Evolutionary conservation across 176 grass and related monocot genomes (phyloP), one percentile per base, ranked within the genome.

Genomic region (maize (Zea mays)): DNA sequence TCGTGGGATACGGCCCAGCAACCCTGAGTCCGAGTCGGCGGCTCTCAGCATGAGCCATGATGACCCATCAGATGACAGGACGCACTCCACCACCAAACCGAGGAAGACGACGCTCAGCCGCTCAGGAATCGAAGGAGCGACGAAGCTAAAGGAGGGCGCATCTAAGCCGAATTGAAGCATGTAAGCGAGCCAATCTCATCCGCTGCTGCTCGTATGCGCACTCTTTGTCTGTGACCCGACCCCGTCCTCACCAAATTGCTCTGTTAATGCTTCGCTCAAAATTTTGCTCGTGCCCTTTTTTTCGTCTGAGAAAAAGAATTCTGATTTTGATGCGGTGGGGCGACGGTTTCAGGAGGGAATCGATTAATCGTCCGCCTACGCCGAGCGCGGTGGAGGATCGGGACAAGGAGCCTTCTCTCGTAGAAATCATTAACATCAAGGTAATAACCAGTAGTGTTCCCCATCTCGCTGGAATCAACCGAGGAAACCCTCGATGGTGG

Each of bases 371-470:
- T 4, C 92, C 96, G 35, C 96, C 96, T 16, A 99, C 96, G 34
- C 96, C 92, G 64, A 74, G 85, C 38, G 82, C 36, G n/a, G 90
- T 92, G 19, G 96, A 92, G 49, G 85, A 85, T 10, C 15, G n/a
- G 37, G 74, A 86, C 61, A 92, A 92, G 65, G 96, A 95, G 79
- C 87, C 76, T 36, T 88, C 96, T 33, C 83, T 99, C 36, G 85
- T 73, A 57, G 96, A 99, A 77, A 87, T 89, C 71, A 90, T 99
- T 58, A 90, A 99, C 77, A 88, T 99, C 84, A 99, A 99, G 96
- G 96, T 92, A 88, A 57, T 7, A 19, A 10, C 15, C 8, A 49
- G 44, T 15, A 8, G 2, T 56, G 43, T 59, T 78, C 80, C 17
- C 55, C 55, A 21, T 73, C 55, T 47, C 8, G 36, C 60, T 9